Conservation (phyloP, 2,329 filamentous ascomycete species). For the Lizonia empirigonia region DNA sequence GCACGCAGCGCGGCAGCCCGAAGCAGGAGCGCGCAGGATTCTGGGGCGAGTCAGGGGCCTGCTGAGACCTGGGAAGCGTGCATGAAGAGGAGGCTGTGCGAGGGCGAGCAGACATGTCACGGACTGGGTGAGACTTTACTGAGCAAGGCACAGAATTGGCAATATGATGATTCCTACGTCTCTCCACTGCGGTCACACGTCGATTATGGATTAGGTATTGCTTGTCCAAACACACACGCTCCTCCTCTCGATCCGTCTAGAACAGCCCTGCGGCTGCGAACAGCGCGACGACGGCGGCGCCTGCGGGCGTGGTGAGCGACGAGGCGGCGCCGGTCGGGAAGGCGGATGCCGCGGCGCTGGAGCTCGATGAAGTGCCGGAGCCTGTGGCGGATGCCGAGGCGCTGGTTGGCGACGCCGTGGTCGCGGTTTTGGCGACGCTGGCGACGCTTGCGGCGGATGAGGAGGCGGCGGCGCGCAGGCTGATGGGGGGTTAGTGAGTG, state of each 20-base stretch:
- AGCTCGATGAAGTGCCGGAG: conserved; percentile 10
- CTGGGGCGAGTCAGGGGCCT: no score
- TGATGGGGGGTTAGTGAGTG: background rate
- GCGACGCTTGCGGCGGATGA: conserved; percentile 25
- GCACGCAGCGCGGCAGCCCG: background rate
- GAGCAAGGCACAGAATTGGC: no score
- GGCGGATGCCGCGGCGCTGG: conserved; percentile 19
- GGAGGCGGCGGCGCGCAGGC: conserved; percentile 28
- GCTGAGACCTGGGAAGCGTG: no score
- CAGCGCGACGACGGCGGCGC: conserved; percentile 36
- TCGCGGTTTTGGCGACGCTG: conserved; percentile 27
- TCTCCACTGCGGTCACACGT: background rate
- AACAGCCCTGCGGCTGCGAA: conserved; percentile 26
- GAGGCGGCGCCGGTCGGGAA: conserved; percentile 28
- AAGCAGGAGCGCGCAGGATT: background rate
- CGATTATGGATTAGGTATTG: conserved; percentile 10
- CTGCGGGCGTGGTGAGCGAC: conserved; percentile 15
- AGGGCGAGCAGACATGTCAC: no score
- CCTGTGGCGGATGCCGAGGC: conserved; percentile 11
- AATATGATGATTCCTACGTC: no score
- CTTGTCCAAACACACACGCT: background rate
- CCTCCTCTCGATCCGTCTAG: conserved; percentile 10
- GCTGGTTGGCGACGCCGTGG: conserved; percentile 13
- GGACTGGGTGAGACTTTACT: no score
- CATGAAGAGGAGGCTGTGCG: no score